phyloP scores from a whole-genome alignment of 306 rosid genomes.

The Parietaria judaica region DNA sequence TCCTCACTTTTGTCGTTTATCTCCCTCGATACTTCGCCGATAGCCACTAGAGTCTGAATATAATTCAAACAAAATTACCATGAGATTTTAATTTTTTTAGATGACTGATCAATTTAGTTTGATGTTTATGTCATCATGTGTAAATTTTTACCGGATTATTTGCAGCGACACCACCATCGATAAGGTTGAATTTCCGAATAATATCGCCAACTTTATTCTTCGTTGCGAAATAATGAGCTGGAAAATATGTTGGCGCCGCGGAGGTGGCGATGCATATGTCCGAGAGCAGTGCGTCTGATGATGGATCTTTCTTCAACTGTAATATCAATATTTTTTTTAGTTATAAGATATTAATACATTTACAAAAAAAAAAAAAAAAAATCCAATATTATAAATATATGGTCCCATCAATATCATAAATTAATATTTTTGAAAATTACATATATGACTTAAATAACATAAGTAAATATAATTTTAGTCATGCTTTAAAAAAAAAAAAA shows the following conservation, averaged over 20 bases:
- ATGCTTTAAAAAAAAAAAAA: too few relatives aligned
- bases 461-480: too few relatives aligned
- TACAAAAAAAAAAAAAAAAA: too few relatives aligned
- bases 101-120: background rate
- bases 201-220: constrained; percentile 12
- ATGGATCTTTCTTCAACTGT: constrained; percentile 30
- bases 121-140: background rate
- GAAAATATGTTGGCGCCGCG: constrained; percentile 73
- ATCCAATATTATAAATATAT: too few relatives aligned
- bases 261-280: constrained; percentile 66
- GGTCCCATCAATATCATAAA: too few relatives aligned
- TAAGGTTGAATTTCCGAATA: constrained; percentile 34
- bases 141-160: constrained; percentile 48
- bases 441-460: too few relatives aligned
- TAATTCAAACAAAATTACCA: background rate
- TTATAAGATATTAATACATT: too few relatives aligned
- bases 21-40: constrained; percentile 42
- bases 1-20: constrained; percentile 20
- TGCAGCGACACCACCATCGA: constrained; percentile 67
- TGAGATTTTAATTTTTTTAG: too few relatives aligned
- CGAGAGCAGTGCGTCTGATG: constrained; percentile 25
- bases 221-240: constrained; percentile 51
- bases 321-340: too few relatives aligned
- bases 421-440: too few relatives aligned
- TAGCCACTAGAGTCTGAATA: constrained; percentile 42